phyloP scores from a whole-genome alignment of 2,329 filamentous ascomycete genomes.

The Leptosphaerulina australis region DNA sequence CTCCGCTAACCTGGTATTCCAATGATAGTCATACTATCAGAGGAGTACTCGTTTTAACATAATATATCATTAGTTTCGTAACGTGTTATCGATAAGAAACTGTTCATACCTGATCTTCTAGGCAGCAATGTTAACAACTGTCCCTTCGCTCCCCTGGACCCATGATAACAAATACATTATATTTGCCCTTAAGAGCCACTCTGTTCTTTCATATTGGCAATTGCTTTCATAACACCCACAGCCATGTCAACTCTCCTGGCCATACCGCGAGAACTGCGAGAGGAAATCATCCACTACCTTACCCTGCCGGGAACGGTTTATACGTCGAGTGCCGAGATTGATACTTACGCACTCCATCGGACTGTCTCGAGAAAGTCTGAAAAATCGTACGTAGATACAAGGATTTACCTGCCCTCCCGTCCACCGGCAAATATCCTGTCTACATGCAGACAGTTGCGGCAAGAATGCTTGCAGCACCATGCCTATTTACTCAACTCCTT shows the following conservation, averaged over 20 bases:
- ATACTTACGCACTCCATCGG: conserved; percentile 21
- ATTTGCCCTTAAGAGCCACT: no score
- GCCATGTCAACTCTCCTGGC: conserved; percentile 20
- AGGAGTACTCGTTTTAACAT: no score
- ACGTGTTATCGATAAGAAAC: neutral
- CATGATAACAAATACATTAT: neutral
- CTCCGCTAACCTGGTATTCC: no score
- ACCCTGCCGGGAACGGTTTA: conserved; percentile 29
- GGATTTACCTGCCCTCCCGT: conserved; percentile 34
- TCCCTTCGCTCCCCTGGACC: neutral
- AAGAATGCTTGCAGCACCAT: conserved; percentile 32
- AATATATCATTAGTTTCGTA: neutral
- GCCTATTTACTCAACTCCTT: conserved; percentile 19
- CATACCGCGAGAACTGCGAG: conserved; percentile 38
- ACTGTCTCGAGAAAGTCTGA: conserved; percentile 1
- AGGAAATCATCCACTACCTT: conserved; percentile 33
- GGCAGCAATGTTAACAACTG: conserved; percentile 13
- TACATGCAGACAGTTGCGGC: conserved; percentile 35
- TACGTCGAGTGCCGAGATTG: conserved; percentile 26
- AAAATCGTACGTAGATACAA: conserved; percentile 33
- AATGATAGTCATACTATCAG: no score
- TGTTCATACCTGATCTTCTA: conserved; percentile 3
- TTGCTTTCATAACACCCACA: neutral
- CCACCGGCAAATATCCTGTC: conserved; percentile 30
- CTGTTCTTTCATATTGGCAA: no score